Evolutionary conservation across 225 moss, liverwort and hornwort species (phyloP).

Genomic region (Marchantia polymorpha): DNA sequence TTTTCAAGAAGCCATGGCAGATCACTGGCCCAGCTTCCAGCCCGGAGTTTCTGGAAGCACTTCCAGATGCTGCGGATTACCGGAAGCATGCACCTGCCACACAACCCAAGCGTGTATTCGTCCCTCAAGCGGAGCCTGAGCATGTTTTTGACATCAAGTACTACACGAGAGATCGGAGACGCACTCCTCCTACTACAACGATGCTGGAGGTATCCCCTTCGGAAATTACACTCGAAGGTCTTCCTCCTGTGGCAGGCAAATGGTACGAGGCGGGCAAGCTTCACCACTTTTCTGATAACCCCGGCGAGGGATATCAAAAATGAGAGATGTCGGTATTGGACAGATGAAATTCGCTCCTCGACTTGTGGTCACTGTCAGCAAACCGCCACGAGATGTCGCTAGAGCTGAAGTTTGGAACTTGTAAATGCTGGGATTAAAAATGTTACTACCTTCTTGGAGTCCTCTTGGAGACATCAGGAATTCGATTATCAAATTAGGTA

Average conservation of each 20-base stretch:
- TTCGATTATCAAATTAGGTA: background rate
- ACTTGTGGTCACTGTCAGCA: background rate
- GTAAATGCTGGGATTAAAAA: constrained; percentile 7
- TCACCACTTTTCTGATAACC: constrained; percentile 57
- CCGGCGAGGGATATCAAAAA: constrained; percentile 88
- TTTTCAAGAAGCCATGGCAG: constrained; percentile 63
- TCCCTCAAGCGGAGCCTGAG: constrained; percentile 75
- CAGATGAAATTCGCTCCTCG: background rate
- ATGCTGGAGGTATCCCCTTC: constrained; percentile 51
- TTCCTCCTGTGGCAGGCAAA: constrained; percentile 50
- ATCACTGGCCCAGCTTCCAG: constrained; percentile 75
- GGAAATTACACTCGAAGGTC: constrained; percentile 47
- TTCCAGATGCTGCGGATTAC: constrained; percentile 62
- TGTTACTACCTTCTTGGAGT: background rate
- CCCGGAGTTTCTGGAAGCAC: constrained; percentile 57
- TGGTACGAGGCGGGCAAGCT: constrained; percentile 68
- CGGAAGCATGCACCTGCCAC: constrained; percentile 69
- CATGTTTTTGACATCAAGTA: constrained; percentile 92
- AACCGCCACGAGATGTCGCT: background rate
- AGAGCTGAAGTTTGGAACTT: constrained; percentile 5
- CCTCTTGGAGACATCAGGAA: background rate
- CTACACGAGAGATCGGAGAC: constrained; percentile 67
- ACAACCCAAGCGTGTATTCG: constrained; percentile 53
- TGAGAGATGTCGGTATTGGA: constrained; percentile 16
- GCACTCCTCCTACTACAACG: constrained; percentile 39